Base-by-base conservation (phyloP, 441 rosid genomes). In the Isatis lusitanica region DNA sequence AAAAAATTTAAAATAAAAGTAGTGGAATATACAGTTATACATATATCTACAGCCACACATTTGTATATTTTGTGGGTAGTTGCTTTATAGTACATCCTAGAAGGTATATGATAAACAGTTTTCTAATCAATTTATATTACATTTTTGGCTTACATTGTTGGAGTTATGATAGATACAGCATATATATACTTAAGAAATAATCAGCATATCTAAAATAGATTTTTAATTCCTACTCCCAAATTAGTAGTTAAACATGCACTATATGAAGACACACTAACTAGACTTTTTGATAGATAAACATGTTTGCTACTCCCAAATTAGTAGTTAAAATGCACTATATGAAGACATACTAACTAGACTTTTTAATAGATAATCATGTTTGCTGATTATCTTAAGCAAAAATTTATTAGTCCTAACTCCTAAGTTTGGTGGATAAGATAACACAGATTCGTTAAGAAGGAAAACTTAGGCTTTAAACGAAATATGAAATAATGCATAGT, bases 81-180 rank as follows among this genome's bases (percentile, higher is more conserved):
- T 59, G 35, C 67, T 74, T 66, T 74, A 47, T 48, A 17, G 61
- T 74, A 59, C 73, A 66, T 40, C 73, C 72, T 59, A 59, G 30
- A 71, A 73, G 58, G 5, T 43, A 2, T 21, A 21, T 21, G 28
- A 53, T n/a, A 63, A 28, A 15, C 38, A 43, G 7, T 0, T 2
- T n/a, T 40, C 56, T 42, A 42, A 52, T 63, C 4, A 53, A 6
- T 35, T 0, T 65, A 8, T 57, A 24, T 28, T 73, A 65, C 66
- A 65, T 3, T 47, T 56, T 58, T 56, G 61, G 77, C 61, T 40
- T 74, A 48, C 16, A 47, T 57, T 73, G 21, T 39, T 63, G 46
- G 46, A 52, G 55, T 51, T 42, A 10, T 30, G 4, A 40, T 40
- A 40, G 8, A 28, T 10, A 7, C 8, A 58, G 30, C 57, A 57